Base-by-base conservation (phyloP, 139 green algal species). In the Chlorella vulgaris region DNA sequence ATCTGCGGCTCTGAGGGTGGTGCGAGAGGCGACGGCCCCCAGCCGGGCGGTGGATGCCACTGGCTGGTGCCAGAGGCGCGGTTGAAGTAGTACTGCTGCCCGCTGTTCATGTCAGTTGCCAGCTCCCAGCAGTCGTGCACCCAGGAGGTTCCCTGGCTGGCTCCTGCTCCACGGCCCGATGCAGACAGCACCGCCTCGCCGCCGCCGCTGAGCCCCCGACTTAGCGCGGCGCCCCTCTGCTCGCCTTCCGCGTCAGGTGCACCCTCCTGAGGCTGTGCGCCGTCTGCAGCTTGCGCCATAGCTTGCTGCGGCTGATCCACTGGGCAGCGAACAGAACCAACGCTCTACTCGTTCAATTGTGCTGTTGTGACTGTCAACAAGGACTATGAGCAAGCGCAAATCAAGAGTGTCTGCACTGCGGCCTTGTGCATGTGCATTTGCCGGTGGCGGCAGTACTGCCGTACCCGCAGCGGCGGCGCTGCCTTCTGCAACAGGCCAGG, bases 41-140 rank as follows among this genome's bases (percentile, higher is more conserved):
- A 53, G 35, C 35, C 51, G 0, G 73, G 21, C 8, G 73, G 73
- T 18, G 73, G 73, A 53, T 69, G 53, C 73, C 73, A 79, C 53
- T 68, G 53, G 53, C 73, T 79, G 35, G 24, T 35, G 5, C 73
- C 36, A 2, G 73, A 68, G 51, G 73, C 73, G 10, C 73, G 73
- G 51, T 79, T 79, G 73, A 79, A 79, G 51, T 53, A 79, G 51
- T 79, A 79, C 1, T 8, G 73, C 8, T 36, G 36, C 29, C 53
- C 53, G 35, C 53, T 69, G 51, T 79, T 79, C 53, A 69, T 50
- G 26, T 79, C 73, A 3, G 51, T 22, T 1, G 35, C 73, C 28
- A 51, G 35, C 36, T 79, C 73, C 73, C 73, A 79, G 53, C 73
- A 79, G 10, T 68, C 53, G 35, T 53, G 51, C 51, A 79, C 73